Evolutionary conservation across 192 early-diverging fungal species (phyloP), one percentile per base, ranked within the genome.

Genomic region (Coemansia sp.): DNA sequence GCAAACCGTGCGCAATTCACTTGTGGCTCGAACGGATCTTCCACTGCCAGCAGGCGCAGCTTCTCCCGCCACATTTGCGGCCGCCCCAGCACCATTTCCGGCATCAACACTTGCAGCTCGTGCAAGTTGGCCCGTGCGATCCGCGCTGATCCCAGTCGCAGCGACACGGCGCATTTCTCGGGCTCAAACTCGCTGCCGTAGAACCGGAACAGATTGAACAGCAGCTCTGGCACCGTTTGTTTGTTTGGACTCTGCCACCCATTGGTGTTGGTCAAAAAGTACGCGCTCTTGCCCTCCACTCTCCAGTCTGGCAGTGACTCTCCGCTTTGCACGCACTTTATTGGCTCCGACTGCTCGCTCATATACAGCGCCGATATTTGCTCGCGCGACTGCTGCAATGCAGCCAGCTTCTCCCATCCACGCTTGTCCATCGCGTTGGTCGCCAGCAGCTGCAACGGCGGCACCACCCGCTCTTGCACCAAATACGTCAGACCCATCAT

Each of bases 401-500:
- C 23, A 0, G 26, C 41, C n/a, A 74, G 57, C 4, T 29, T 31
- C n/a, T 10, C n/a, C 72, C 72, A 71, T 9, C 16, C 41, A 17
- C 29, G 17, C 4, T 29, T 0, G 6, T 22, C 43, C 6, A 62
- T 31, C 9, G 43, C 9, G 3, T 26, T n/a, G 1, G 77, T 74
- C 1, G 53, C 6, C n/a, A 74, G 8, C 9, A 72, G 63, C 59
- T 80, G 77, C 50, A 80, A 52, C 12, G 77, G 77, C 21, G 77
- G 77, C 7, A 80, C 59, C 49, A 80, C 77, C 2, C 47, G 27
- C 45, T 69, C 53, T 48, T 55, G 37, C 14, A 74, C 59, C 31
- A 80, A 65, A 31, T 68, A 80, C 3, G 77, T 65, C 6, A 80
- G 23, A 2, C 48, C 72, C 72, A 80, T 74, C 77, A 80, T 71